Conservation (phyloP, 257 asterid genomes). For the Solanum pinnatisectum region DNA sequence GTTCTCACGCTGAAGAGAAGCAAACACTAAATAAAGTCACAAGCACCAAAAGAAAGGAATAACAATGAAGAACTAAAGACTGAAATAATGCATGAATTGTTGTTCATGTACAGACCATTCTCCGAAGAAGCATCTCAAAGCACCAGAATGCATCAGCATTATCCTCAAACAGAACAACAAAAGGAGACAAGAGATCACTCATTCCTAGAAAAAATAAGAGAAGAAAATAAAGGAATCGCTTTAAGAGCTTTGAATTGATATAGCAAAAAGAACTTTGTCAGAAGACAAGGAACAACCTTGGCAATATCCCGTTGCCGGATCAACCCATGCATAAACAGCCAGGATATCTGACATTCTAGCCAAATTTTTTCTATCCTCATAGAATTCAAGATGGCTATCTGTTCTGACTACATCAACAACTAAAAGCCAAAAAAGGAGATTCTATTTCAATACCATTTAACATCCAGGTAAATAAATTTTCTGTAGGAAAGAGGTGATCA, state of each 20-base stretch:
- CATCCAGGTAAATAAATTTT: neutral
- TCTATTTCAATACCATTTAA: neutral
- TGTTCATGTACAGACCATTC: conserved; percentile 43
- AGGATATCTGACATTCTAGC: conserved; percentile 99
- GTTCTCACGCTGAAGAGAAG: conserved; percentile 65
- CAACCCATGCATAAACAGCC: conserved; percentile 97
- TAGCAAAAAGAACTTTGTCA: conserved; percentile 1
- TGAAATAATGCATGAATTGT: neutral
- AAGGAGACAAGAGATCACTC: conserved; percentile 97
- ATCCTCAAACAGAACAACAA: conserved; percentile 94
- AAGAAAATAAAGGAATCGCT: conserved; percentile 10
- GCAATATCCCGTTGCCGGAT: conserved; percentile 97
- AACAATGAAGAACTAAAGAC: neutral
- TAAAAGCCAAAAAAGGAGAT: conserved; percentile 16
- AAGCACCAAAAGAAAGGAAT: neutral
- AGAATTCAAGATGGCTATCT: conserved; percentile 91
- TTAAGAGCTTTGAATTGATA: neutral
- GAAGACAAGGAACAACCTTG: conserved; percentile 51
- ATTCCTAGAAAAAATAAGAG: conserved; percentile 45
- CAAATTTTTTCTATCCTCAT: conserved; percentile 78
- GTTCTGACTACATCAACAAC: conserved; percentile 99
- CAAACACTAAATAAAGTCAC: conserved; percentile 1
- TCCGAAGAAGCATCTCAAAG: conserved; percentile 96
- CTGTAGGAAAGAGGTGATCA: neutral
- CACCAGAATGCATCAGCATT: conserved; percentile 99